Base-by-base conservation (phyloP, 1,284 basidiomycete species). In the Anthracocystis setariae region DNA sequence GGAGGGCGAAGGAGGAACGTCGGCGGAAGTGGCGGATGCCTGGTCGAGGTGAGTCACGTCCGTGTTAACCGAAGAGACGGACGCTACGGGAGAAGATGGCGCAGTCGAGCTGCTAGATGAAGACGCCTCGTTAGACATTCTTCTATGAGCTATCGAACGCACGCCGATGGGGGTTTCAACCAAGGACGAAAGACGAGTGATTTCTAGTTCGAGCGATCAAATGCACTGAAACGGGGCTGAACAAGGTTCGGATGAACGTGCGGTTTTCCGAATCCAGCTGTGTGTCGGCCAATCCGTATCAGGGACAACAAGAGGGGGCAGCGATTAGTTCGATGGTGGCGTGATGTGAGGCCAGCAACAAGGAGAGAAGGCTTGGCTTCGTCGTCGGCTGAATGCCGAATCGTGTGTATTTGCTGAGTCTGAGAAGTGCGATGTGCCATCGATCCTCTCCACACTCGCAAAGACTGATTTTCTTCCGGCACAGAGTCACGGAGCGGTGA, bases 1-100 rank as follows among this genome's bases (percentile, higher is more conserved):
- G 21, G 68, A 51, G 5, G 72, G 74, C 23, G 71, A 74, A 23
- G 76, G 74, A 9, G 76, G 76, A 13, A 76, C 67, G 49, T 77
- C 76, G 20, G 76, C 73, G 2, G 73, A 73, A 15, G 76, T 77
- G 29, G 76, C 76, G 5, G 76, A 77, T 1, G 74, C 44, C 24
- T 73, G 61, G 33, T 73, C 70, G 24, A 65, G 62, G 4, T 59
- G 46, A 37, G 70, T 61, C 27, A 63, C 59, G n/a, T 69, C 62
- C 21, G 57, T 60, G 23, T 45, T 35, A 9, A 57, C 20, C 12
- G 69, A 67, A 5, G 70, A 67, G 35, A 58, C 48, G 8, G 69
- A 57, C 9, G 58, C 53, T 40, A 57, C 45, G 42, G 67, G 67
- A 3, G 67, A 65, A 3, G 50, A 54, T 33, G 68, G 58, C 44